Base-by-base conservation (phyloP, 257 asterid species). In the Linderniella brevidens region DNA sequence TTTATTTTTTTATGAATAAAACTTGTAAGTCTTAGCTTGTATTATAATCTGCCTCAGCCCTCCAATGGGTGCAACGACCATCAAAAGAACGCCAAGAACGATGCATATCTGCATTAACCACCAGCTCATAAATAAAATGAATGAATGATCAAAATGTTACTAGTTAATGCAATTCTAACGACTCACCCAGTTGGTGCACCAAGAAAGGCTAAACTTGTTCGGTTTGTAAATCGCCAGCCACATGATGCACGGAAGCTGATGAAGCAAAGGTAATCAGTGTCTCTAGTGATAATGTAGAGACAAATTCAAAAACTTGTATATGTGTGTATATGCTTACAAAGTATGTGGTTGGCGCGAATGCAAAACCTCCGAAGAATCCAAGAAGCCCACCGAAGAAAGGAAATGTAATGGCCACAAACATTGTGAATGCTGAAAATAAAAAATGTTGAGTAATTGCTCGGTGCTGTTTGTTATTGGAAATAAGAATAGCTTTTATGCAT, bases 341-440 rank as follows among this genome's bases (percentile, higher is more conserved):
- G 76, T 84, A 88, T 44, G 97, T 78, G 19, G 97, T 87, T 41
- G 97, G 97, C 0, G 95, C 97, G 44, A 87, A 87, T 47, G 93
- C 97, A 52, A 87, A 83, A 17, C 95, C 95, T 44, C 97, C 97
- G 4, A 83, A 83, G 60, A 83, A 83, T 41, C 88, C 92, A 4
- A 87, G 86, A 48, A 87, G 93, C 4, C 92, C 93, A 0, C 95
- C 86, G 3, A 87, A 83, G 90, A 87, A 87, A 36, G 97, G 97
- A 75, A 87, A 83, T 25, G 84, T 69, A 20, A 88, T 78, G 35
- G 61, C 97, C 17, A 88, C 59, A 46, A 83, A 88, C 95, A 88
- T 80, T 12, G 97, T 88, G 37, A 78, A 68, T 41, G 79, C 97
- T 87, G 92, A 55, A 53, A 65, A 49, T 13, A 11, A 36, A 37